Base-by-base conservation (phyloP, 179 eudicot species). In the Monotropa hypopitys region DNA sequence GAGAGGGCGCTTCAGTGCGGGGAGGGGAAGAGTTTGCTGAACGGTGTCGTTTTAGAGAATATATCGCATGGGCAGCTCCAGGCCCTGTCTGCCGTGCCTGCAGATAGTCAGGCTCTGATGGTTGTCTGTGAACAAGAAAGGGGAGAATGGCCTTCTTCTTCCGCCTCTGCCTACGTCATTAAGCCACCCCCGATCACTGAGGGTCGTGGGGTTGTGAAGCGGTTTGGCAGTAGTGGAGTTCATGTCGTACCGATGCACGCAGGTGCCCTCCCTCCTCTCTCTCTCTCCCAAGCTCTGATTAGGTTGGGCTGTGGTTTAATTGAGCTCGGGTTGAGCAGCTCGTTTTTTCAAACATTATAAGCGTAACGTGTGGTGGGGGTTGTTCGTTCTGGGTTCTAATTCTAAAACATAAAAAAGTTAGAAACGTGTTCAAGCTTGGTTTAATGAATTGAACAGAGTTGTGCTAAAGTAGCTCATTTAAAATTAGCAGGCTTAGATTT, bases 1-100 rank as follows among this genome's bases (percentile, higher is more conserved):
- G 97, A 91, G 88, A 88, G 81, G 68, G 85, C 87, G 28, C 71
- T 76, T 53, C 78, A 43, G 46, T 16, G 43, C 20, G 89, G 89
- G 46, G 91, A 85, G 80, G 82, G 66, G 73, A 82, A 35, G 85
- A 81, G 28, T 32, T 67, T 49, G 77, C 81, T 74, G 54, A 75
- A 61, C 75, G 85, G 76, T 30, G 78, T 73, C 20, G 79, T 77
- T 4, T 73, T 91, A 83, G 98, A 94, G 87, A 94, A 94, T 79
- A 74, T 92, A 32, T 94, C 98, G 15, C 82, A 88, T 32, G 98
- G 98, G 50, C 98, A 94, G 89, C 84, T 92, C 23, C 98, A 94
- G 92, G 90, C 88, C 26, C 54, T 89, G 83, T 94, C 98, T 0
- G 78, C 88, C 1, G 88, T 94, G 74, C 92, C 97, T 0, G 77